phyloP scores from a whole-genome alignment of 768 basidiomycete genomes.

The Termitomyces sp. region DNA sequence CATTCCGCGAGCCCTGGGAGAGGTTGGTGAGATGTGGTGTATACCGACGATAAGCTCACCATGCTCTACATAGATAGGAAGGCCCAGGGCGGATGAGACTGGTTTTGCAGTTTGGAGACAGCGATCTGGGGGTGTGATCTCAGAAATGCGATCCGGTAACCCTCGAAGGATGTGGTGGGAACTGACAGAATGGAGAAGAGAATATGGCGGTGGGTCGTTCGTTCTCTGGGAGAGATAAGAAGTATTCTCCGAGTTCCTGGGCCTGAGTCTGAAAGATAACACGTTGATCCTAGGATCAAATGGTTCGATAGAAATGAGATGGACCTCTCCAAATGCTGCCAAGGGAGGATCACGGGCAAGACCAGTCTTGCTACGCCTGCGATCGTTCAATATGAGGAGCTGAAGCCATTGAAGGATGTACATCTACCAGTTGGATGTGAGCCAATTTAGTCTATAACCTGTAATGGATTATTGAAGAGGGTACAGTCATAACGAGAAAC shows the following conservation, averaged over 20 bases:
- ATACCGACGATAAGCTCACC: conserved; percentile 32
- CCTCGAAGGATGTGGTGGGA: background rate
- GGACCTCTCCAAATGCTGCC: conserved; percentile 65
- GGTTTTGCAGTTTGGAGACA: conserved; percentile 79
- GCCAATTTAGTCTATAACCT: conserved; percentile 79
- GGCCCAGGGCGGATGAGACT: conserved; percentile 46
- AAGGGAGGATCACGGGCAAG: conserved; percentile 70
- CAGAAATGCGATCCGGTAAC: background rate
- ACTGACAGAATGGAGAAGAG: conserved; percentile 79
- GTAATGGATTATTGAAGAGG: background rate
- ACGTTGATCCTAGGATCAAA: background rate
- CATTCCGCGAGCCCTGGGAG: conserved; percentile 69
- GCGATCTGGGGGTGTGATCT: conserved; percentile 47
- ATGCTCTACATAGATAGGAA: conserved; percentile 78
- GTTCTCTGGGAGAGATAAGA: conserved; percentile 56
- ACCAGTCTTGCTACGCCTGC: conserved; percentile 61
- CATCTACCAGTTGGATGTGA: conserved; percentile 55
- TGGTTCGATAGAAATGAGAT: background rate
- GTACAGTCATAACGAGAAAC: background rate
- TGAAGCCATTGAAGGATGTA: background rate
- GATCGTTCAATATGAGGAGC: conserved; percentile 4
- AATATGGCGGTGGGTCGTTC: conserved; percentile 74
- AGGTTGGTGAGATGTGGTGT: background rate
- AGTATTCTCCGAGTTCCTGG: conserved; percentile 60
- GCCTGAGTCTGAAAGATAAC: conserved; percentile 52